Conservation (phyloP, 768 basidiomycete genomes). For the Rubroboletus satanas region DNA sequence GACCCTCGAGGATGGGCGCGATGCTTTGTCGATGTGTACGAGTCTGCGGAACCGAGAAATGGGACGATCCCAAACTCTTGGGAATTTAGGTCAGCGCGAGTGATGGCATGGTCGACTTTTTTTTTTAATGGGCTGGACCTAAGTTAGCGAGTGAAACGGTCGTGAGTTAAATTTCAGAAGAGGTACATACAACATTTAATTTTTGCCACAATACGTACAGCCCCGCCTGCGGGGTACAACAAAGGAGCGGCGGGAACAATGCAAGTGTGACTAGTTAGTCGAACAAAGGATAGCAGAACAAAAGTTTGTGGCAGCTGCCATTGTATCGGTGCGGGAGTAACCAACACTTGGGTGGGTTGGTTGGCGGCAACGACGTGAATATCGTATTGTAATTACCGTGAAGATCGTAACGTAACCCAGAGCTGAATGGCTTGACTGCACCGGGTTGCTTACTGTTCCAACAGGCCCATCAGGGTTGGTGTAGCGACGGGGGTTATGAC, state of each 20-base stretch:
- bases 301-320: neutral
- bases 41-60: neutral
- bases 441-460: neutral
- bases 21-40: neutral
- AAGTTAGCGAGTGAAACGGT: neutral
- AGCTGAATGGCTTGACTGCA: neutral
- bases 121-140: neutral
- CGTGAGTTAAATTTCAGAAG: neutral
- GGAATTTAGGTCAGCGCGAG: neutral
- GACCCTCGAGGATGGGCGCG: no score
- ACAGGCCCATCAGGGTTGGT: neutral
- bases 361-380: slow-evolving; percentile 1
- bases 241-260: slow-evolving; percentile 20
- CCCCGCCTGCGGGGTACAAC: slow-evolving; percentile 5
- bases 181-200: neutral
- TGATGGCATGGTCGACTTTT: slow-evolving; percentile 4
- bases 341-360: neutral
- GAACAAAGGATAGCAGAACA: slow-evolving; percentile 10
- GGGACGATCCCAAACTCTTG: neutral
- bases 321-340: neutral
- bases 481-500: neutral
- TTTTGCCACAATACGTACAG: slow-evolving; percentile 10
- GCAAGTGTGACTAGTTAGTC: slow-evolving; percentile 11
- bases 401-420: neutral
- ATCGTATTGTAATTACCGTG: neutral